phyloP scores from a whole-genome alignment of 306 rosid genomes.

The Ammopiptanthus mongolicus region DNA sequence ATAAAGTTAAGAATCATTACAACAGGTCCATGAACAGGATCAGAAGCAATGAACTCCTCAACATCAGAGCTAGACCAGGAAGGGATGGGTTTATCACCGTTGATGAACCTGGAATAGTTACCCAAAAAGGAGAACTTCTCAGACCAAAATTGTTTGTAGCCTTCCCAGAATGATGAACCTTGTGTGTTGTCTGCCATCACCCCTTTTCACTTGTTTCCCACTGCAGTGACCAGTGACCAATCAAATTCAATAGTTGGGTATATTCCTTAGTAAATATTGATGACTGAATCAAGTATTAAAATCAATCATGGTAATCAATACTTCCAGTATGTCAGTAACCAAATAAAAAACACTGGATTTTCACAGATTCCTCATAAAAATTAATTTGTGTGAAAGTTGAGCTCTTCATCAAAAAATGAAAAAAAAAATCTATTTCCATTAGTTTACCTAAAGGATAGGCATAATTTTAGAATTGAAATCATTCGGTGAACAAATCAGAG shows the following conservation, averaged over 20 bases:
- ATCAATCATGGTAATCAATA: background rate
- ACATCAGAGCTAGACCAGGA: constrained; percentile 69
- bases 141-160: constrained; percentile 62
- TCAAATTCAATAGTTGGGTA: background rate
- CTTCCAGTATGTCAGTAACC: background rate
- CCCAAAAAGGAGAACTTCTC: constrained; percentile 60
- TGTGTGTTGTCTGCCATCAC: constrained; percentile 31
- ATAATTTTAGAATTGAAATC: background rate
- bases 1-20: constrained; percentile 30
- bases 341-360: background rate
- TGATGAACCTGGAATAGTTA: constrained; percentile 45
- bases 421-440: background rate
- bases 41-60: constrained; percentile 63
- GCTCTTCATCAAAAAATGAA: background rate
- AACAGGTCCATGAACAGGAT: constrained; percentile 71
- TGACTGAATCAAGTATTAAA: constrained; percentile 6
- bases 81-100: constrained; percentile 57
- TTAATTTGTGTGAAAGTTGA: background rate
- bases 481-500: background rate
- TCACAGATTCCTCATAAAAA: background rate
- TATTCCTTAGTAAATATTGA: background rate
- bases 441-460: background rate
- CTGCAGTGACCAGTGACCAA: background rate
- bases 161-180: constrained; percentile 50
- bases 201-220: constrained; percentile 5